Percentiles rank a stretch among this genome's conserved stretches.
These are phyloP conservation scores for Theobroma cacao DNA, from an alignment of 345 rosid species.

Conservation along the genomic window DNA sequence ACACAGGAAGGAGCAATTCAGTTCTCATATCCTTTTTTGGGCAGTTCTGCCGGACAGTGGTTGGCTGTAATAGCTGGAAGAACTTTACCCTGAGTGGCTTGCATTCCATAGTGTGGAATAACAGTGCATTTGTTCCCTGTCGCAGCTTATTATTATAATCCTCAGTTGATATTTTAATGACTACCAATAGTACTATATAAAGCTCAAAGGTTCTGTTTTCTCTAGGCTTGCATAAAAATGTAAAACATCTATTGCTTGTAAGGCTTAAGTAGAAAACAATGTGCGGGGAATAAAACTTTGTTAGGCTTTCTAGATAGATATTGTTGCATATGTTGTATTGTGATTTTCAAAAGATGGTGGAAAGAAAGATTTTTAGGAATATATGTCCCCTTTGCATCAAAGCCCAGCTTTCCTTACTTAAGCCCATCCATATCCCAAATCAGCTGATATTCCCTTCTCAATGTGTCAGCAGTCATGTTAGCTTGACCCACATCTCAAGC, in stretches of 20 bases:
- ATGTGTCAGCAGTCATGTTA: slow-evolving; percentile 25
- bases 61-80: not conserved
- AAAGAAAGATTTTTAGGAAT: slow-evolving; percentile 25
- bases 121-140: not conserved
- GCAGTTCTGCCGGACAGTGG: not conserved
- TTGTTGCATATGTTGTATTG: slow-evolving; percentile 8
- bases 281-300: slow-evolving; percentile 28
- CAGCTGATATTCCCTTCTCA: slow-evolving; percentile 30
- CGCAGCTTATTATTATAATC: not conserved
- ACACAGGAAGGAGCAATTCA: not conserved
- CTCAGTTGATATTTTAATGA: not conserved
- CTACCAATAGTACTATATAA: not conserved
- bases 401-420: slow-evolving; percentile 12
- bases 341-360: slow-evolving; percentile 20
- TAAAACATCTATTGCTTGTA: not conserved
- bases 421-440: slow-evolving; percentile 21
- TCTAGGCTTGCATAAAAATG: not conserved
- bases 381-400: slow-evolving; percentile 22
- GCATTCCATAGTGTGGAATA: not conserved
- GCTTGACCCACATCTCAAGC: slow-evolving; percentile 32
- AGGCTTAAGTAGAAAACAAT: slow-evolving; percentile 11
- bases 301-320: not conserved
- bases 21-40: not conserved
- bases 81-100: not conserved
- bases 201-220: not conserved